Evolutionary conservation across 139 green algal species (phyloP).

Genomic region (Edaphochlamys debaryana): DNA sequence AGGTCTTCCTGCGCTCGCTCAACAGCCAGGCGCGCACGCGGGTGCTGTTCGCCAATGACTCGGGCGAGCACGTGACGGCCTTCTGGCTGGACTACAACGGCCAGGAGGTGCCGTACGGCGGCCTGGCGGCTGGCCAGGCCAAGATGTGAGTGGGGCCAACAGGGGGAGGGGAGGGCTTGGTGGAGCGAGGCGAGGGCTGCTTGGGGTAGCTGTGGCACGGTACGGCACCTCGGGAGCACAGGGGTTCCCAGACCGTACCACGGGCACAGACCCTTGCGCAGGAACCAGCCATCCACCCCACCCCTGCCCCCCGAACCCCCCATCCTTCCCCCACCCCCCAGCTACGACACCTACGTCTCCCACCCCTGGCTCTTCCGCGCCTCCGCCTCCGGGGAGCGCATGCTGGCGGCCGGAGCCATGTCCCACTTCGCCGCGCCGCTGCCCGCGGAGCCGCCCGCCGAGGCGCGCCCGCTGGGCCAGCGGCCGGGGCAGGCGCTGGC

Average conservation of each 20-base stretch:
- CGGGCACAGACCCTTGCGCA: no score
- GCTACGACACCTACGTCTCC: constrained; percentile 51
- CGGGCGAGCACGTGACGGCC: constrained; percentile 7
- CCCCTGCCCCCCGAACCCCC: no score
- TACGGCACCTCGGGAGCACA: no score
- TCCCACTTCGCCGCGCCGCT: constrained; percentile 23
- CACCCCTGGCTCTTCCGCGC: constrained; percentile 65
- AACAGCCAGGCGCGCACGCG: constrained; percentile 18
- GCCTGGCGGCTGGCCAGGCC: not conserved
- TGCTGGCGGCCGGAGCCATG: constrained; percentile 52
- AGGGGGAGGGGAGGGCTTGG: no score
- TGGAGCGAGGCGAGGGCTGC: no score
- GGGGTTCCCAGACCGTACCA: no score
- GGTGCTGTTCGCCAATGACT: constrained; percentile 55
- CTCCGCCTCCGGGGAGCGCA: constrained; percentile 37
- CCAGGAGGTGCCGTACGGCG: not conserved
- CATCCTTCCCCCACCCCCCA: not conserved
- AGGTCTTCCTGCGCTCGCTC: constrained; percentile 33
- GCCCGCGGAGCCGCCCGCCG: not conserved
- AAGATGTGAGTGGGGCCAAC: no score
- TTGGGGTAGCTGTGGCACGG: no score
- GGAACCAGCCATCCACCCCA: no score
- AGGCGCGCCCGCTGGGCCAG: not conserved
- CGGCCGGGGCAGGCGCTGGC: not conserved
- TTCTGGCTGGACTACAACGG: constrained; percentile 63